Conservation (phyloP, 1,139 yeast species). For the Yamadazyma buinensis region DNA sequence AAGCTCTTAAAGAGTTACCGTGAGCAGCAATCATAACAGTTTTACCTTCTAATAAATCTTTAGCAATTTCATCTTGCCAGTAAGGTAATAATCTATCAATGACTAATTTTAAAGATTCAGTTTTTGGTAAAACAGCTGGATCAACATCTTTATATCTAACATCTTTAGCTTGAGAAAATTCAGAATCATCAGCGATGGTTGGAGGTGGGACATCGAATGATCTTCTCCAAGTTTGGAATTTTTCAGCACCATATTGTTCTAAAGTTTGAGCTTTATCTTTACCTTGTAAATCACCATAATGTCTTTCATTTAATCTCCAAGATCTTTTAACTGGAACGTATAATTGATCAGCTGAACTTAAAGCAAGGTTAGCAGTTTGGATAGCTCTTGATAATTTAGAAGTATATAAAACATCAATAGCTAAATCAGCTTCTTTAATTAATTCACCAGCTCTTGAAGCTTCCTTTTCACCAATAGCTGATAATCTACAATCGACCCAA, state of each 20-base stretch:
- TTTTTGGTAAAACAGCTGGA: constrained; percentile 83
- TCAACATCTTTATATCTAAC: constrained; percentile 81
- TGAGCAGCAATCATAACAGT: constrained; percentile 94
- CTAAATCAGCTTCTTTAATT: constrained; percentile 79
- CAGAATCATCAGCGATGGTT: constrained; percentile 67
- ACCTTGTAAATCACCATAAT: constrained; percentile 98
- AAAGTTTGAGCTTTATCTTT: constrained; percentile 95
- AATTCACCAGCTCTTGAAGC: constrained; percentile 93
- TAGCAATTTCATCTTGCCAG: constrained; percentile 94
- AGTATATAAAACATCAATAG: constrained; percentile 87
- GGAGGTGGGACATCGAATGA: constrained; percentile 98
- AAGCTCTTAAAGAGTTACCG: constrained; percentile 97
- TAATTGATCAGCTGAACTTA: constrained; percentile 83
- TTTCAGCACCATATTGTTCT: constrained; percentile 83
- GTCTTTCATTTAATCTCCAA: constrained; percentile 99
- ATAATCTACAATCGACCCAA: constrained; percentile 94
- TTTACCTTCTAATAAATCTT: constrained; percentile 80
- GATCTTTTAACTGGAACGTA: constrained; percentile 92
- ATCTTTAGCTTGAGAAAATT: constrained; percentile 84
- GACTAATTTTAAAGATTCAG: constrained; percentile 93
- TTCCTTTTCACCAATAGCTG: constrained; percentile 82
- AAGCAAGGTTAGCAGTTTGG: constrained; percentile 95
- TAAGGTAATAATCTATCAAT: constrained; percentile 96
- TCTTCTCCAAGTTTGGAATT: constrained; percentile 98
- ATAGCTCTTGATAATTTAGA: constrained; percentile 93